Percentiles rank a stretch among this genome's conserved stretches.
Evolutionary conservation across 2,329 filamentous ascomycete species (phyloP).

Genomic region (Xylaria multiplex): DNA sequence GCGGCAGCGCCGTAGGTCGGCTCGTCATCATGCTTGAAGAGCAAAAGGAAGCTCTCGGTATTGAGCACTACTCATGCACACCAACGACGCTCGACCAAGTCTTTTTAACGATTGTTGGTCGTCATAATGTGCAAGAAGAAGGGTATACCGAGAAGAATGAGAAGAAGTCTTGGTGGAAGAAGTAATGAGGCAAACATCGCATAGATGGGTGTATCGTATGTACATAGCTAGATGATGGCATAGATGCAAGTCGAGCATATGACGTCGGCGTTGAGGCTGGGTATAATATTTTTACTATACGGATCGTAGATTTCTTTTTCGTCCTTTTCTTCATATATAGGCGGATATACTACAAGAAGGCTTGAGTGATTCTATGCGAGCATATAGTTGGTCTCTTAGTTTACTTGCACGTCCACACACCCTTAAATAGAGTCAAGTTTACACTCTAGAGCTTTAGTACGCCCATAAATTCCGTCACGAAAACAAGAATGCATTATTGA

Average conservation of each 20-base stretch:
- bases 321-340: too few relatives aligned
- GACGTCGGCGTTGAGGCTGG: constrained; percentile 20
- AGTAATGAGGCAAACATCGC: constrained; percentile 18
- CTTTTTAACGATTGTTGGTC: constrained; percentile 84
- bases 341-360: too few relatives aligned
- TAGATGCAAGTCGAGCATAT: constrained; percentile 1
- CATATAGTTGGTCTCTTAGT: too few relatives aligned
- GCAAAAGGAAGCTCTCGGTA: constrained; percentile 72
- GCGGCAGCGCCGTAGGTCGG: constrained; percentile 69
- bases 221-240: not conserved
- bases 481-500: too few relatives aligned
- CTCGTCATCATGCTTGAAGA: constrained; percentile 80
- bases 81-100: constrained; percentile 92
- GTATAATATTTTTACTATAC: constrained; percentile 9
- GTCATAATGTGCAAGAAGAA: constrained; percentile 83
- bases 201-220: constrained; percentile 2
- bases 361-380: too few relatives aligned
- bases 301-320: constrained; percentile 25
- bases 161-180: constrained; percentile 43
- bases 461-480: too few relatives aligned
- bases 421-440: too few relatives aligned
- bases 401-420: too few relatives aligned
- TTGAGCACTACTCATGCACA: constrained; percentile 87
- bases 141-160: constrained; percentile 46
- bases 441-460: too few relatives aligned